These are phyloP conservation scores for Misopates orontium DNA, from an alignment of 257 asterid genomes.

Conservation along the genomic window DNA sequence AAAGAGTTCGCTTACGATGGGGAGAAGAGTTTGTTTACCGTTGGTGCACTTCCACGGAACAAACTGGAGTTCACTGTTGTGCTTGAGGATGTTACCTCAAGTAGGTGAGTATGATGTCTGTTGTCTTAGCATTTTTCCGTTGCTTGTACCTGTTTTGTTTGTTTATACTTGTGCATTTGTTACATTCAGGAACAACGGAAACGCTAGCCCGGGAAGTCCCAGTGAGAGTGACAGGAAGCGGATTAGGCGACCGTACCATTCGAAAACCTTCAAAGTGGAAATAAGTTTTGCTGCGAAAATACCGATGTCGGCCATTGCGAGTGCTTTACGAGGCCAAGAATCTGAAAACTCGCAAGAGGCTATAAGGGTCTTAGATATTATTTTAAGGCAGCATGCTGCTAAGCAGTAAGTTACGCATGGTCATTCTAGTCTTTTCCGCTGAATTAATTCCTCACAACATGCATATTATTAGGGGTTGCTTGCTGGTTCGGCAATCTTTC, in stretches of 20 bases:
- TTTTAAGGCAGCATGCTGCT: conserved; percentile 96
- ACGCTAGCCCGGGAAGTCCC: conserved; percentile 68
- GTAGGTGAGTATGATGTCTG: conserved; percentile 42
- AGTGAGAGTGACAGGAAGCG: conserved; percentile 65
- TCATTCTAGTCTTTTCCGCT: background rate
- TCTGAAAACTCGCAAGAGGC: conserved; percentile 85
- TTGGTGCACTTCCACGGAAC: conserved; percentile 82
- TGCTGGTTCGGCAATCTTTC: conserved; percentile 81
- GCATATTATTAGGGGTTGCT: conserved; percentile 66
- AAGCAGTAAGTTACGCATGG: conserved; percentile 65
- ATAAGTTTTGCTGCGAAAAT: conserved; percentile 80
- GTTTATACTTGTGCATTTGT: conserved; percentile 1
- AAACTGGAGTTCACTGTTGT: conserved; percentile 85
- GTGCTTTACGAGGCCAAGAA: conserved; percentile 88
- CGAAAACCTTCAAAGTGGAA: conserved; percentile 85
- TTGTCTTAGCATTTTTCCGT: background rate
- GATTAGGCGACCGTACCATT: conserved; percentile 62
- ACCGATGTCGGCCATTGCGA: conserved; percentile 81
- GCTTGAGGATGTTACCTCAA: conserved; percentile 75
- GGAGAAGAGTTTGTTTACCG: conserved; percentile 83
- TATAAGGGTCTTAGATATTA: conserved; percentile 79
- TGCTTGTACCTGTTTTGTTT: background rate
- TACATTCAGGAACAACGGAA: conserved; percentile 65
- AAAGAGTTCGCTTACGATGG: conserved; percentile 90
- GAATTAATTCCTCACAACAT: conserved; percentile 10